Evolutionary conservation across 2,329 filamentous ascomycete genomes (phyloP), one percentile per base, ranked within the genome.

Genomic region (Colletotrichum costaricense): DNA sequence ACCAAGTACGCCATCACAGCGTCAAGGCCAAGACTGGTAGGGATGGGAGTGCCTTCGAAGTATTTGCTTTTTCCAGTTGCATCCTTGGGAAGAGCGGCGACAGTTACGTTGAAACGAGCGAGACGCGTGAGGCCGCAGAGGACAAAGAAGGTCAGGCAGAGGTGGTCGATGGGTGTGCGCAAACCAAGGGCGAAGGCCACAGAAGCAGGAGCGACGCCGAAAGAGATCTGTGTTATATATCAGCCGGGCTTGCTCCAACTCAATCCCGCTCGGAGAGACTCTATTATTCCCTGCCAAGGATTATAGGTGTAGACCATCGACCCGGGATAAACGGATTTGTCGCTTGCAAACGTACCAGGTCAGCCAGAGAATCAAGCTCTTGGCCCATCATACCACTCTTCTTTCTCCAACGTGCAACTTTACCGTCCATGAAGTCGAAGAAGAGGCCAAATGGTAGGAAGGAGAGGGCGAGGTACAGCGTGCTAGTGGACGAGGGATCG

Each of bases 351-450:
- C 90, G 33, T 92, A 98, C 95, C 87, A 99, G 83, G 82, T 99
- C 97, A 68, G 97, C 97, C 60, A 99, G 88, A 7, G 96, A 98
- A 83, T 99, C 97, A 69, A 99, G 87, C 84, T 99, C 97, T 84
- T 98, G 96, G 14, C 97, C 97, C 96, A 99, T 98, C 81, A 99
- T 88, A 78, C 94, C 97, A 79, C 94, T 97, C 92, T 98, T 99
- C 85, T 95, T 93, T 82, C 97, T 92, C 97, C 97, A 98, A 76
- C 97, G 89, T 75, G 97, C 97, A 69, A 99, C 95, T 81, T 95
- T 97, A 80, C 97, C 97, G 83, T 99, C 97, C 89, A 98, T 95
- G 81, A 98, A 97, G 84, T 99, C 97, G 83, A 98, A 98, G 87
- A 98, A 98, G 14, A 98, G 87, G 5, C 95, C 95, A 73, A 98